These are phyloP conservation scores for Chytriomyces confervae DNA, from an alignment of 192 early-diverging fungal genomes.

Conservation along the genomic window DNA sequence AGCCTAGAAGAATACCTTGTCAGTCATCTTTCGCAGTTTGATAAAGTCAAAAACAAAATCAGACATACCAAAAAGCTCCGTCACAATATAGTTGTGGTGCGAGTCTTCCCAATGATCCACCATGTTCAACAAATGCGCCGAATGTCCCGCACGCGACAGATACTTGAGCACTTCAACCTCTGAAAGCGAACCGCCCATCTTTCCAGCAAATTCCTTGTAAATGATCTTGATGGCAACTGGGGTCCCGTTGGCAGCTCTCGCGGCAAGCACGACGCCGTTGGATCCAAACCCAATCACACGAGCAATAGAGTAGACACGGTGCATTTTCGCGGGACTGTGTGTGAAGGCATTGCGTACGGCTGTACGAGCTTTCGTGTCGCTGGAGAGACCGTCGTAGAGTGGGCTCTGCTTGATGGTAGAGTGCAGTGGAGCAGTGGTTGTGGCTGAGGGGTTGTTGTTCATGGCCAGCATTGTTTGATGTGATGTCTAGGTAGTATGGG, in stretches of 20 bases:
- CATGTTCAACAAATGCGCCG: no score
- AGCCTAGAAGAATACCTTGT: not conserved
- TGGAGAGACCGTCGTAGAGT: not conserved
- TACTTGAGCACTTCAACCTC: no score
- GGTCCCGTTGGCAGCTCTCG: not conserved
- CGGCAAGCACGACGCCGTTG: constrained; percentile 38
- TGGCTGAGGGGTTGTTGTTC: no score
- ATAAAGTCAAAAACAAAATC: not conserved
- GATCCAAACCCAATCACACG: constrained; percentile 33
- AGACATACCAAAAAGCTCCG: constrained; percentile 13
- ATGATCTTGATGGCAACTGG: constrained; percentile 40
- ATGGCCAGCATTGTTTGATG: no score
- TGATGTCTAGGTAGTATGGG: no score
- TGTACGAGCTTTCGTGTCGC: constrained; percentile 8
- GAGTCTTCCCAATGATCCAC: constrained; percentile 9
- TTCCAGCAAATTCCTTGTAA: constrained; percentile 6
- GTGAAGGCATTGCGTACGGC: constrained; percentile 15
- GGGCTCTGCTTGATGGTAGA: no score
- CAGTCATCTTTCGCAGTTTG: not conserved
- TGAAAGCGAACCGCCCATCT: no score
- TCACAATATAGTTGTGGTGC: constrained; percentile 17
- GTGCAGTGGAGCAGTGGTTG: no score
- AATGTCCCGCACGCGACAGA: no score
- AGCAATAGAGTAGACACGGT: not conserved
- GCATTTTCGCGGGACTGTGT: not conserved